Evolutionary conservation across 2,329 filamentous ascomycete species (phyloP), one percentile per base, ranked within the genome.

Genomic region (Fusarium chuoi): DNA sequence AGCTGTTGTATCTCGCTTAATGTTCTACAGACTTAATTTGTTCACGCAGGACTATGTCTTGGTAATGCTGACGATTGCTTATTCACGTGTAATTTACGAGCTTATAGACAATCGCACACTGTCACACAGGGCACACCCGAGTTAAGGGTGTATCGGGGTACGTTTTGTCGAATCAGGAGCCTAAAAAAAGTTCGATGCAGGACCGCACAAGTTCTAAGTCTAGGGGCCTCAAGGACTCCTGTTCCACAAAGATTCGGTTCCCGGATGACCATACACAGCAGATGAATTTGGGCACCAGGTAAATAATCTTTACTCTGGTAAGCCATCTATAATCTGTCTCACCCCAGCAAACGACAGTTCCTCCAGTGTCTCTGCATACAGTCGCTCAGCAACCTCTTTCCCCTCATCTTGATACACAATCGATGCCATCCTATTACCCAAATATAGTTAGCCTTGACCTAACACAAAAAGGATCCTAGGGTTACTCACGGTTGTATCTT

Each of bases 391-490:
- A 33, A 26, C 0, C 3, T 33, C 24, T 7, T 35, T 22, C 7
- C 39, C 54, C 17, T 57, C 54, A 8, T 14, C 22, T 6, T 20
- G n/a, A 22, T 44, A 57, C 22, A 57, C 17, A 33, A 44, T 30
- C 3, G 54, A 39, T 2, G 38, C 38, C 28, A 57, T 57, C 2
- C 54, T 57, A 13, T n/a, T 4, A 5, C 14, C 26, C 14, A 3
- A 12, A 5, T 1, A 1, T 22, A 12, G 6, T 48, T 8, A 48
- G 45, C 4, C 0, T 48, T 15, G 6, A 3, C 20, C 26, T 3
- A 28, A 15, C 5, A 30, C 20, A 17, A 4, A 11, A 26, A 45
- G 24, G 0, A 15, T 10, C 0, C 5, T 2, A n/a, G n/a, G 6
- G 6, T 17, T 2, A 35, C 54, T 35, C 6, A 57, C 54, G 54